Base-by-base conservation (phyloP, 306 rosid species). In the Ziziphus jujuba region DNA sequence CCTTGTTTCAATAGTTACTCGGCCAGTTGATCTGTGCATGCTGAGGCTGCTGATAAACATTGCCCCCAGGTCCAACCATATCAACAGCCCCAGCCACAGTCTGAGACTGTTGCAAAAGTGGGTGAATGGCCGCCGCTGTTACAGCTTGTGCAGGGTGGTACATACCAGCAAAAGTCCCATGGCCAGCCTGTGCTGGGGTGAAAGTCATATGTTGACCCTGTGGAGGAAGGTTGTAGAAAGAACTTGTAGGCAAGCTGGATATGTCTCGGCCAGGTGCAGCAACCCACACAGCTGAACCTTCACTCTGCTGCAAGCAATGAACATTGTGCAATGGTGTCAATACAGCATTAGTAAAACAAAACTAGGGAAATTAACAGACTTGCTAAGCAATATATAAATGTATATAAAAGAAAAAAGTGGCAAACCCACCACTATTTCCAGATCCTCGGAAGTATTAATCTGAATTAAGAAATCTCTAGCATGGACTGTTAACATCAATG, bases 11-110 rank as follows among this genome's bases (percentile, higher is more conserved):
- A 79, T 93, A 90, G 85, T 93, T 93, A 78, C 81, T 87, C 4
- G 97, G 96, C 97, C 99, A 93, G 80, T 93, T 90, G 52, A 88
- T 85, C 62, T 88, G 99, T 2, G 97, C 62, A 69, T 93, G 97
- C 78, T 93, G 99, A 69, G 95, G 84, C 70, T 86, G 95, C 75
- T 90, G 99, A 77, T 93, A 93, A 79, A 88, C 92, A 72, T 75
- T 79, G 9, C 97, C 97, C 56, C 97, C 97, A 0, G 90, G 92
- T 78, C 99, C 99, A 60, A 78, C 96, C 89, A 91, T 85, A 78
- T 93, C 99, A 61, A 88, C 96, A 58, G 86, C 86, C 79, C 96
- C 99, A 19, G 91, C 91, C 87, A 93, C 84, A 61, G 98, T 73
- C 76, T 90, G 99, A 36, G 98, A 78, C 84, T 93, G 98, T 75